phyloP scores from a whole-genome alignment of 805 yeast species.

The Pichia insulana region DNA sequence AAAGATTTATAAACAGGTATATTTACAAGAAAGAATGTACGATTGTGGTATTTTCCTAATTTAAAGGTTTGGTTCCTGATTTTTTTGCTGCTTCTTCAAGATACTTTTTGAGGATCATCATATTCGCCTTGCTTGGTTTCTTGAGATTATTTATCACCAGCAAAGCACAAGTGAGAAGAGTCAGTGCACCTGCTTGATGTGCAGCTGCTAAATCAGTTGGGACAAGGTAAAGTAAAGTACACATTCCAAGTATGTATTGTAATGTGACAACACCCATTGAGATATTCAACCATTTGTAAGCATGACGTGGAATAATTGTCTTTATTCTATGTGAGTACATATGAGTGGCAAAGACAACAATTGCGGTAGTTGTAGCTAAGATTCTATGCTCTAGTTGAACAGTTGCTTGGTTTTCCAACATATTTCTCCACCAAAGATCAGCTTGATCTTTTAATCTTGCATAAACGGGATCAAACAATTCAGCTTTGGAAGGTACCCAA shows the following conservation, averaged over 20 bases:
- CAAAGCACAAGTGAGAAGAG: constrained; percentile 73
- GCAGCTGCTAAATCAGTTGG: constrained; percentile 91
- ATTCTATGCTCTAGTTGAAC: constrained; percentile 89
- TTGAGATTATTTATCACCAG: constrained; percentile 49
- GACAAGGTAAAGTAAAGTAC: constrained; percentile 77
- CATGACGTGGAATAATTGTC: constrained; percentile 44
- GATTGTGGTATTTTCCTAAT: neutral
- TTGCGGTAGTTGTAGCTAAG: constrained; percentile 74
- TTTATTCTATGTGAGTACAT: constrained; percentile 54
- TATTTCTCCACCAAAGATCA: constrained; percentile 84
- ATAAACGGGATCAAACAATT: constrained; percentile 66
- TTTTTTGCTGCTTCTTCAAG: constrained; percentile 15
- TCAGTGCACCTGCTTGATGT: constrained; percentile 96
- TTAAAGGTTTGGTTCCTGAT: constrained; percentile 6
- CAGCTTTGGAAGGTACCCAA: constrained; percentile 64
- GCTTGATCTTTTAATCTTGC: constrained; percentile 58
- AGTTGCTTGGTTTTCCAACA: constrained; percentile 91
- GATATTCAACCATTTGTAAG: constrained; percentile 49
- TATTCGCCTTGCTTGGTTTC: constrained; percentile 37
- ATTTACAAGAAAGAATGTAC: neutral
- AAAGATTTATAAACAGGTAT: neutral
- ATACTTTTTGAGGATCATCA: constrained; percentile 23
- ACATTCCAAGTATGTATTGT: constrained; percentile 82
- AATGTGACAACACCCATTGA: constrained; percentile 76
- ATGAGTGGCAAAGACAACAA: constrained; percentile 61